Evolutionary conservation across 2,329 filamentous ascomycete species (phyloP), one percentile per base, ranked within the genome.

Genomic region (Phaeophleospora eucalypticola): DNA sequence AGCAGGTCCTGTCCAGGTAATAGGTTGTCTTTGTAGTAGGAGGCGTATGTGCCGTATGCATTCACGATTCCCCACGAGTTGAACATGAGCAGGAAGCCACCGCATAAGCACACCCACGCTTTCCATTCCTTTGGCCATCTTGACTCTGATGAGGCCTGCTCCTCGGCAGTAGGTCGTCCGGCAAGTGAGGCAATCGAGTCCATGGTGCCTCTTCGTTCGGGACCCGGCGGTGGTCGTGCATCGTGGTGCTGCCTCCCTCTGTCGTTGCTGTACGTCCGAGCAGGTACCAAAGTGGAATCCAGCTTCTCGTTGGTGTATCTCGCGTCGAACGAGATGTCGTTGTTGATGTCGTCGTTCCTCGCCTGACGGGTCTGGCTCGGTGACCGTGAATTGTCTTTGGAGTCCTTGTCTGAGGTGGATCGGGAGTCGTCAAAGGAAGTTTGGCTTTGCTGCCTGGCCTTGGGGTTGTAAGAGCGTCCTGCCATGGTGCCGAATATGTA

Each of bases 81-180:
- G 56, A 61, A 61, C 74, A 76, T 76, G 45, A 76, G 70, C 46
- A 75, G 67, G 59, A 76, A 76, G 50, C 74, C 73, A 18, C 69
- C 72, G 3, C 72, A 54, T 45, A 75, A 62, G 43, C 68, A 69
- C 4, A 64, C 54, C 48, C 72, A 76, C 12, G 74, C 67, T 49
- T 67, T 61, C 70, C 70, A 73, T 36, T 65, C 62, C 19, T 49
- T 63, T 2, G 73, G 74, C 73, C 73, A 75, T 38, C 64, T 64
- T 4, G 65, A 65, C 45, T 71, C 68, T 2, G 18, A 20, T 8
- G 10, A n/a, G 16, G 14, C 16, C 3, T 24, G 9, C 14, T 38
- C 21, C 32, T 15, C 19, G 7, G 27, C 24, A 3, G 43, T 34
- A n/a, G 40, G 33, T 14, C 41, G 45, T 14, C 41, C 29, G 10